Base-by-base conservation (phyloP, 2,329 filamentous ascomycete species). In the Aspergillus luchuensis region DNA sequence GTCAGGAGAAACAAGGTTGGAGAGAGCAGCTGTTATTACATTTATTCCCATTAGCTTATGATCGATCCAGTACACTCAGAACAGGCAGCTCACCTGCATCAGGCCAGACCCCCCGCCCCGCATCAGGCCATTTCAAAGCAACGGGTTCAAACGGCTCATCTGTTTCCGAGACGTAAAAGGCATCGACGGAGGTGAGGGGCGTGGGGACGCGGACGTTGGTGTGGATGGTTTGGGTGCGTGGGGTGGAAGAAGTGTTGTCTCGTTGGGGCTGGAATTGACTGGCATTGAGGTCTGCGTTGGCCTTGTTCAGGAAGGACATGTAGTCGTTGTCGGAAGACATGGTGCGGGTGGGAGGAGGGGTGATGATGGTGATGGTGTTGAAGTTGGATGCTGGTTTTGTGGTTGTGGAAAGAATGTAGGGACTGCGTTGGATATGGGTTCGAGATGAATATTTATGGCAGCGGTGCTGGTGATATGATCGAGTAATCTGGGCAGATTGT, bases 91-190 rank as follows among this genome's bases (percentile, higher is more conserved):
- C 72, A 78, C 76, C 66, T 59, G 68, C 60, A 59, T 68, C 72
- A 39, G 76, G 76, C 74, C 74, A 78, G 10, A 63, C 54, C 2
- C 74, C 75, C 56, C 65, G 64, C 25, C 60, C 57, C 13, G 75
- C 75, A 1, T 69, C 74, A 38, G 74, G 68, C 74, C 84, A 91
- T 66, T 81, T 82, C 66, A 96, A 74, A 56, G 84, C 86, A 5
- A 97, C 91, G 3, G 87, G 86, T 73, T 90, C 87, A 76, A 96
- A 97, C 4, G 89, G 88, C 81, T 96, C 91, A 74, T 97, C 92
- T 30, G 91, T 87, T 61, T 97, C 93, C 63, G 89, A 95, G 15
- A 85, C 76, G 75, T 95, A 96, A 72, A 89, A 88, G 47, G 82
- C 84, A 59, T 89, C 80, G 54, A 83, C 78, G 53, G 82, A 80